These are phyloP conservation scores for Scutellaria barbata DNA, from an alignment of 257 asterid species.

Conservation along the genomic window DNA sequence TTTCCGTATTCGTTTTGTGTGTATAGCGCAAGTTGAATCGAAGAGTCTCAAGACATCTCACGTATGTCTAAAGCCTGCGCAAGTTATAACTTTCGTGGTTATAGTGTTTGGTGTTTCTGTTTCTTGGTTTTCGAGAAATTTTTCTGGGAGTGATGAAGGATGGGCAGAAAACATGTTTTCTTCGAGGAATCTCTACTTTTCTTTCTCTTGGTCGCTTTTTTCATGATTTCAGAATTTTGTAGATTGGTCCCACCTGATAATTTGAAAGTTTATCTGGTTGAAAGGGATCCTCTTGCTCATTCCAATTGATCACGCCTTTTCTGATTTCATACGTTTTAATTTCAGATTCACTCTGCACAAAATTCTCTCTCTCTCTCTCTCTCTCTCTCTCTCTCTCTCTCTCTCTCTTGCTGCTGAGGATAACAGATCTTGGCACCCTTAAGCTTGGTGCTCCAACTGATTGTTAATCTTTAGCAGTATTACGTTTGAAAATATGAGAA, in stretches of 20 bases:
- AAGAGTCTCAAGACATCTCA: background rate
- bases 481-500: background rate
- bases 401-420: slow-evolving; percentile 12
- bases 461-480: background rate
- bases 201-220: background rate
- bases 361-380: background rate
- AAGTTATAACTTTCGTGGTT: background rate
- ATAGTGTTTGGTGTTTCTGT: background rate
- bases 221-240: background rate
- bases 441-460: slow-evolving; percentile 4
- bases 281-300: slow-evolving; percentile 5
- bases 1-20: background rate
- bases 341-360: slow-evolving; percentile 37
- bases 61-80: slow-evolving; percentile 16
- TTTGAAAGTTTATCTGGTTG: slow-evolving; percentile 28
- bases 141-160: slow-evolving; percentile 27
- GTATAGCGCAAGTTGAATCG: slow-evolving; percentile 11
- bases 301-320: background rate
- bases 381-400: background rate
- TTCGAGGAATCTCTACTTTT: background rate
- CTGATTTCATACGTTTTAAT: background rate
- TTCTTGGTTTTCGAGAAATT: slow-evolving; percentile 17
- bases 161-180: background rate
- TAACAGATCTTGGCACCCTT: slow-evolving; percentile 40
- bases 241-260: slow-evolving; percentile 33